Base-by-base conservation (phyloP, 768 basidiomycete genomes). In the Boletus rex-veris region DNA sequence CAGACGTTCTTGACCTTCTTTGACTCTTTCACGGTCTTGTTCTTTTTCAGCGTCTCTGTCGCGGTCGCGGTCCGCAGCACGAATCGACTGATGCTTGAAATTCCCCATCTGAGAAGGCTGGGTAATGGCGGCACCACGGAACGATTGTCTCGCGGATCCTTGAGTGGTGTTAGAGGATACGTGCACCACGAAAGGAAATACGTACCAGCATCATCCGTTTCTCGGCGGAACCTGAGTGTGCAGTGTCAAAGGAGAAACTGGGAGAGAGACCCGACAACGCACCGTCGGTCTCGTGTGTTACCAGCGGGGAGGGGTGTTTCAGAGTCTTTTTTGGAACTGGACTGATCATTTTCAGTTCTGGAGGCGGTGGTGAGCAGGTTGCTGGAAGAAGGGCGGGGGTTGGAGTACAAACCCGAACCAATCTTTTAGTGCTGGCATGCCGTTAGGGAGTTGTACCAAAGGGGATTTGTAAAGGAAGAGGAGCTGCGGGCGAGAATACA, bases 51-150 rank as follows among this genome's bases (percentile, higher is more conserved):
- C 65, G 21, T 82, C 70, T 50, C 63, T 66, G 42, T 73, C 82
- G 45, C 78, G 73, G 52, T 72, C 82, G 45, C 85, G 80, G 67
- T 89, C 88, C 40, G 74, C 77, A 15, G 81, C 75, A 49, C 89
- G 87, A 61, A 86, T 72, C 11, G 90, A 90, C 60, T 93, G 91
- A 64, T 92, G 91, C 66, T 90, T 89, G 71, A 93, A 93, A 66
- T 91, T 92, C 45, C 91, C 91, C 91, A 93, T 93, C 73, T 92
- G 90, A 35, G 91, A 90, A 26, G 90, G 88, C 62, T 93, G 90
- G 24, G 88, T 81, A 45, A 88, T 62, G 24, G 71, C 58, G 14
- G 71, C 76, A 12, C 88, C 79, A 30, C 88, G 82, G 65, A 90
- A 92, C 7, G 83, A 78, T 24, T 86, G 80, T 53, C 90, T 79